Evolutionary conservation across 495 filamentous ascomycete species (phyloP).

Genomic region (Trichocladium antarcticum): DNA sequence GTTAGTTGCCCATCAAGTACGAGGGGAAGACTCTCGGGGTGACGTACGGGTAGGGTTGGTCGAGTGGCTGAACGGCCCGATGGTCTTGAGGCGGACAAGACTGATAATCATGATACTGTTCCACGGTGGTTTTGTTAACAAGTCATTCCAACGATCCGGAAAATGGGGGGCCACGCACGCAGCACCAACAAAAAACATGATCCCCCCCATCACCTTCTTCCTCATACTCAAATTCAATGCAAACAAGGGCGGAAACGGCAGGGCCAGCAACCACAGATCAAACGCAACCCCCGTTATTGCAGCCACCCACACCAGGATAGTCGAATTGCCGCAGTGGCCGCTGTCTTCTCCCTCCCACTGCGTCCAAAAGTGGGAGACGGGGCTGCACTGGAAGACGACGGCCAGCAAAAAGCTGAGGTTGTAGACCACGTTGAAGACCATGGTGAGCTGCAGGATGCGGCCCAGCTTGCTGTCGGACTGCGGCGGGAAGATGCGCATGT

Average conservation of each 20-base stretch:
- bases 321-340: slow-evolving; percentile 25
- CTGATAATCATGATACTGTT: slow-evolving; percentile 25
- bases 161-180: slow-evolving; percentile 17
- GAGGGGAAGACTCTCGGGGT: background rate
- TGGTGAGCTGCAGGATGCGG: slow-evolving; percentile 20
- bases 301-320: slow-evolving; percentile 22
- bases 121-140: background rate
- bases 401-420: slow-evolving; percentile 29
- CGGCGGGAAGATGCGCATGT: slow-evolving; percentile 39
- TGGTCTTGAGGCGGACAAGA: slow-evolving; percentile 24
- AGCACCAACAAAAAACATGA: slow-evolving; percentile 33
- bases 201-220: slow-evolving; percentile 25
- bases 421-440: slow-evolving; percentile 29
- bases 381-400: slow-evolving; percentile 35
- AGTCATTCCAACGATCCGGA: background rate
- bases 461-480: slow-evolving; percentile 18
- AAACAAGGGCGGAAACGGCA: slow-evolving; percentile 29
- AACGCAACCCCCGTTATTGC: slow-evolving; percentile 28
- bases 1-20: background rate
- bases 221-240: slow-evolving; percentile 25
- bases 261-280: slow-evolving; percentile 29
- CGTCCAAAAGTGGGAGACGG: slow-evolving; percentile 25
- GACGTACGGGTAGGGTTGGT: slow-evolving; percentile 23
- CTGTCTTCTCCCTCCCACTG: slow-evolving; percentile 20
- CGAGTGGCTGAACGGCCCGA: slow-evolving; percentile 16